These are phyloP conservation scores for Kwoniella botswanensis DNA, from an alignment of 768 basidiomycete genomes.

Conservation along the genomic window DNA sequence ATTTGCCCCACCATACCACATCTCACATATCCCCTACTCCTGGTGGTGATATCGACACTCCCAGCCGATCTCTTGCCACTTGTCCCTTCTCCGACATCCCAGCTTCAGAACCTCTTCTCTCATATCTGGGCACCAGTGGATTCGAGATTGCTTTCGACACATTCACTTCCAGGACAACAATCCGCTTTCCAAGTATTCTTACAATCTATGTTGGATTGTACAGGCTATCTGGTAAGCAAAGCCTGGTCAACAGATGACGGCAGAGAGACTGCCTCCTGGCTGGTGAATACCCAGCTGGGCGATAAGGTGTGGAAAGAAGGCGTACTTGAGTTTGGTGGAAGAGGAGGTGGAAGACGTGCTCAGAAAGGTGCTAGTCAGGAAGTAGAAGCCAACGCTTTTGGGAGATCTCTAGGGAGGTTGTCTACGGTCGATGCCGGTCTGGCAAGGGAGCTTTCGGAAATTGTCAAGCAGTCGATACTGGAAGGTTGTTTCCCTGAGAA, in stretches of 20 bases:
- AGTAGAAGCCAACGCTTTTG: conserved; percentile 45
- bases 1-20: conserved; percentile 80
- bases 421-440: conserved; percentile 19
- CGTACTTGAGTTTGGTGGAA: conserved; percentile 47
- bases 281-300: conserved; percentile 60
- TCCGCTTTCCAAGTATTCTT: conserved; percentile 68
- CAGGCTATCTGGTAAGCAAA: conserved; percentile 64
- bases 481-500: conserved; percentile 17
- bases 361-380: conserved; percentile 21
- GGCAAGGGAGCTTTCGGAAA: background rate
- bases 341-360: conserved; percentile 32
- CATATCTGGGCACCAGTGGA: conserved; percentile 85
- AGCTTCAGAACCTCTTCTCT: conserved; percentile 66
- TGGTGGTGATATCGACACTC: conserved; percentile 81
- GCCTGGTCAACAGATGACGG: conserved; percentile 52
- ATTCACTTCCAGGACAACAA: conserved; percentile 63
- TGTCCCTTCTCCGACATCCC: conserved; percentile 26
- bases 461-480: conserved; percentile 15
- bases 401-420: conserved; percentile 36
- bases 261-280: conserved; percentile 34
- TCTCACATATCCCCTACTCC: conserved; percentile 78
- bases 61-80: conserved; percentile 61
- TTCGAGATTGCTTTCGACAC: conserved; percentile 67
- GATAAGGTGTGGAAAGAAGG: conserved; percentile 59
- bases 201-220: conserved; percentile 72